Evolutionary conservation across 2,329 filamentous ascomycete genomes (phyloP), one percentile per base, ranked within the genome.

Genomic region (Fusarium liriodendri): DNA sequence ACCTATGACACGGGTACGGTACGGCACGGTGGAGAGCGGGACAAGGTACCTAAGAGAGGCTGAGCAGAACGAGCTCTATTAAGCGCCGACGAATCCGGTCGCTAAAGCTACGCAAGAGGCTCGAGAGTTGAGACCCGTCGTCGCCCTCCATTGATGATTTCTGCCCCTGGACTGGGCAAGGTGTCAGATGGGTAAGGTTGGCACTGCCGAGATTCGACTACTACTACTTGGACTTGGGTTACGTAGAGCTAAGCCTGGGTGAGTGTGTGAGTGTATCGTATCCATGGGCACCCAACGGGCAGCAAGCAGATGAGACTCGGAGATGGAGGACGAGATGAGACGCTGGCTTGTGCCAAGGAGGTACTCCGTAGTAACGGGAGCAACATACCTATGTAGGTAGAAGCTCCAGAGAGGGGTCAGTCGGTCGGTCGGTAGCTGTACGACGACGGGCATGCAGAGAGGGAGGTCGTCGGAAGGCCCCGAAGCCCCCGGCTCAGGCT

Each of bases 1-100:
- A 40, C 20, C 14, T 37, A 37, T 37, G n/a, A 25, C 20, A n/a
- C 25, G 27, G 27, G 29, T 25, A 25, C 40, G 22, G 45, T 50
- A 47, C 42, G 42, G 20, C 42, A 47, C 35, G 42, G 59, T 62
- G 59, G 59, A 37, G 59, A 38, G 33, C 35, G 32, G 42, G 60
- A 47, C 32, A 25, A 27, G n/a, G 18, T 20, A n/a, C 35, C 33
- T 18, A 42, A 64, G 73, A 69, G 73, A 72, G 73, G 73, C 73
- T 74, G 71, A 76, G 73, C 62, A 73, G 52, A 63, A 11, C 55
- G 64, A 64, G 37, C 35, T 66, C 52, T 64, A 45, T 61, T 45
- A 69, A 71, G 67, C 70, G 73, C 73, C 70, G 73, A 76, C 62
- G 63, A 76, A 72, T 76, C 73, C 64, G 68, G 70, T 66, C 62